These are phyloP conservation scores for Alternaria infectoria DNA, from an alignment of 2,329 filamentous ascomycete species.

Conservation along the genomic window DNA sequence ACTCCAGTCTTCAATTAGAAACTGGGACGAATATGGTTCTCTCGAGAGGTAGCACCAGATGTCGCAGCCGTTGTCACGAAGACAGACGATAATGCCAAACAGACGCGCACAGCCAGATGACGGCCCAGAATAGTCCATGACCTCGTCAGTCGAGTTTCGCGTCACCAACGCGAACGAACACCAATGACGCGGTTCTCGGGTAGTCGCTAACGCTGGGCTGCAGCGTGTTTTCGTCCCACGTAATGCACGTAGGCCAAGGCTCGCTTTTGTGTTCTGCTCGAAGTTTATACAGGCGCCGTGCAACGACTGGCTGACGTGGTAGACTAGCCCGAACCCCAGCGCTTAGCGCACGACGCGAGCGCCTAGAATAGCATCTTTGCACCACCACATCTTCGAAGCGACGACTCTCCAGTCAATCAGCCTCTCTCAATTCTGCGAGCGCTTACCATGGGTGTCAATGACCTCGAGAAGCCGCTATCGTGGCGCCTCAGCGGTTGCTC, in stretches of 20 bases:
- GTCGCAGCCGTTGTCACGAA: not conserved
- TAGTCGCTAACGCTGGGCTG: conserved; percentile 14
- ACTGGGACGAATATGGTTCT: not conserved
- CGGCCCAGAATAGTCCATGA: not conserved
- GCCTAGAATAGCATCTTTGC: conserved; percentile 40
- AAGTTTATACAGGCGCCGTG: conserved; percentile 27
- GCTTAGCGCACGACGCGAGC: conserved; percentile 40
- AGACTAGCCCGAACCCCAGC: conserved; percentile 31
- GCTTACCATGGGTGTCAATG: conserved; percentile 42
- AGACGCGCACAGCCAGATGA: not conserved
- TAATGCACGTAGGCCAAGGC: conserved; percentile 42
- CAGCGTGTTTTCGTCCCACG: conserved; percentile 22
- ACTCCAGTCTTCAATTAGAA: not conserved
- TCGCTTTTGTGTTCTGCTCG: conserved; percentile 31
- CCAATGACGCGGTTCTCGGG: not conserved
- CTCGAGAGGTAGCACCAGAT: not conserved
- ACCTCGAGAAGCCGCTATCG: conserved; percentile 30
- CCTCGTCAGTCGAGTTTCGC: not conserved
- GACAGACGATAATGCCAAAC: not conserved
- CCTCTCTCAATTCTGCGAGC: conserved; percentile 32
- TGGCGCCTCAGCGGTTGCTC: conserved; percentile 47
- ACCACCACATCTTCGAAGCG: conserved; percentile 35
- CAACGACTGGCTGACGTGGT: conserved; percentile 29
- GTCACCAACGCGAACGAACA: not conserved
- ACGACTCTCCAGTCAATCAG: conserved; percentile 32